Evolutionary conservation across 177 flowering plant species (phyloP).

Genomic region (Vitis hybrid): DNA sequence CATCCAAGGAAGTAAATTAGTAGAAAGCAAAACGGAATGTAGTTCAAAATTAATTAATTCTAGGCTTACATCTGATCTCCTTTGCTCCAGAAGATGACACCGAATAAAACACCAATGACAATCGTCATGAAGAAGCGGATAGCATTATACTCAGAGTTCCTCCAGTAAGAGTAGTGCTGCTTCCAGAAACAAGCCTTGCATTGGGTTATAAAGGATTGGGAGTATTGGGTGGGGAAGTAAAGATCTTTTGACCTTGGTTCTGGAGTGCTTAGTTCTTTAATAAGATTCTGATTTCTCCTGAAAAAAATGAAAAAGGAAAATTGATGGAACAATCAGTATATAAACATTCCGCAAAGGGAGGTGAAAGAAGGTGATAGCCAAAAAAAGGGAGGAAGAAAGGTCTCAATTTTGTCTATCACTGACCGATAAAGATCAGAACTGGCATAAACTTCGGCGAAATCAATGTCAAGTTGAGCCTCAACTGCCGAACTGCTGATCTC

Average conservation of each 20-base stretch:
- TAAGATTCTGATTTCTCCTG: slow-evolving; percentile 33
- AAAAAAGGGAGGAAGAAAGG: too few species aligned
- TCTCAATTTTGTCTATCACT: not conserved
- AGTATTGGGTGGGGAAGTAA: slow-evolving; percentile 29
- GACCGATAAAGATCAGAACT: slow-evolving; percentile 30
- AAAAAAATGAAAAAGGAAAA: not conserved
- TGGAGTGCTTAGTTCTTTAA: slow-evolving; percentile 28
- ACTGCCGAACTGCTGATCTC: slow-evolving; percentile 24
- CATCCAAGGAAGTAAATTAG: too few species aligned
- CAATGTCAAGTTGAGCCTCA: slow-evolving; percentile 27
- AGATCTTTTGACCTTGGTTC: slow-evolving; percentile 24
- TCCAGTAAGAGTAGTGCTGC: slow-evolving; percentile 40
- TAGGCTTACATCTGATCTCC: slow-evolving; percentile 20
- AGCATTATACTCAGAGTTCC: slow-evolving; percentile 33
- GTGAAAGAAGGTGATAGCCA: too few species aligned
- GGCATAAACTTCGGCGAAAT: slow-evolving; percentile 32
- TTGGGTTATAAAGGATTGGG: slow-evolving; percentile 26
- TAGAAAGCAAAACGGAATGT: not conserved
- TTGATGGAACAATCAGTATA: not conserved
- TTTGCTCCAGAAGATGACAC: slow-evolving; percentile 29
- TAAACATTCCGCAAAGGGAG: too few species aligned
- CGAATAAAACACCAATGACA: slow-evolving; percentile 25
- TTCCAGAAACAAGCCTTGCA: slow-evolving; percentile 38
- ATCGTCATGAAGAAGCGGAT: slow-evolving; percentile 28
- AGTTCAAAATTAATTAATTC: too few species aligned